Evolutionary conservation across 257 asterid genomes (phyloP).

Genomic region (Scutellaria minor): DNA sequence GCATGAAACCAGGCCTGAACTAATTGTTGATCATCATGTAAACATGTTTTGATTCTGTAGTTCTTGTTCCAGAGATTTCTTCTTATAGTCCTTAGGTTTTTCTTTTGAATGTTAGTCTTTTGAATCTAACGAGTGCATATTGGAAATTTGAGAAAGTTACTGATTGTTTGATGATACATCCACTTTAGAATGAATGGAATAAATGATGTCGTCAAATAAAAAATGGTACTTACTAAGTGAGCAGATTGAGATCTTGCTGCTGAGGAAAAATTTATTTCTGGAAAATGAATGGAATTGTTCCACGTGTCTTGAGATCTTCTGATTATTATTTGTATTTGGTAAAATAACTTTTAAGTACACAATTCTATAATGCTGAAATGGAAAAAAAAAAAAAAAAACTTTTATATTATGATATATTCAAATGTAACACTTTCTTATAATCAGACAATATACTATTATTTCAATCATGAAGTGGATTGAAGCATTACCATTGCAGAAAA

Average conservation of each 20-base stretch:
- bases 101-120: not conserved
- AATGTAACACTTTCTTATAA: not conserved
- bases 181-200: not conserved
- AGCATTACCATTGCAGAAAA: not conserved
- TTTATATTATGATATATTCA: not conserved
- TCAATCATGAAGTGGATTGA: constrained; percentile 4
- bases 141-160: not conserved
- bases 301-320: not conserved
- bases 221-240: not conserved
- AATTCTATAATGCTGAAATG: not conserved
- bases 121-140: not conserved
- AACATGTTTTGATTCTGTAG: too few relatives aligned
- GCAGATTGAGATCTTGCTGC: not conserved
- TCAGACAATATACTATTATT: too few relatives aligned
- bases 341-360: not conserved
- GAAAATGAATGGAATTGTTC: not conserved
- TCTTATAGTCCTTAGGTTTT: too few relatives aligned
- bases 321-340: not conserved
- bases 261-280: not conserved
- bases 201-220: not conserved
- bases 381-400: not conserved
- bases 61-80: too few relatives aligned
- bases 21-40: too few relatives aligned
- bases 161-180: not conserved
- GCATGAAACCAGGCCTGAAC: not conserved